phyloP scores from a whole-genome alignment of 164 flowering plant genomes.

The Vitis labrusca region DNA sequence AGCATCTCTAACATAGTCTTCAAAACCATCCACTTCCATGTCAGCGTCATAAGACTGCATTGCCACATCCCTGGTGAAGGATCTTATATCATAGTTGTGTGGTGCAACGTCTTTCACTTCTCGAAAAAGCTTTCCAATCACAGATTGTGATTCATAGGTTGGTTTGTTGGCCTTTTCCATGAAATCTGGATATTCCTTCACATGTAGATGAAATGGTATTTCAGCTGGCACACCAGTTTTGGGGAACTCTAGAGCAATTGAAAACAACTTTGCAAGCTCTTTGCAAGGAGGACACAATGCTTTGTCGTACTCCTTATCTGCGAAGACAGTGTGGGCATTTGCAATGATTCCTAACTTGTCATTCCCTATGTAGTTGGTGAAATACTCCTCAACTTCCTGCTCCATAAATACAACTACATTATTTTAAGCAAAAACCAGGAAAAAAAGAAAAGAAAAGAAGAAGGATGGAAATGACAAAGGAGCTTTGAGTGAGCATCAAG shows the following conservation, averaged over 20 bases:
- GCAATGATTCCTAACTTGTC: slow-evolving; percentile 83
- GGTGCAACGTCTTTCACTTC: slow-evolving; percentile 57
- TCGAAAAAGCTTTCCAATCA: slow-evolving; percentile 72
- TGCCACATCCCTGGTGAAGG: slow-evolving; percentile 66
- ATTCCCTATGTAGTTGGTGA: slow-evolving; percentile 71
- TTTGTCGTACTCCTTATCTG: slow-evolving; percentile 50
- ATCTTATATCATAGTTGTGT: slow-evolving; percentile 9
- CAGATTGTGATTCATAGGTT: slow-evolving; percentile 54
- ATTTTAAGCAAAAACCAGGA: no score
- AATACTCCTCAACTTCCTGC: slow-evolving; percentile 78
- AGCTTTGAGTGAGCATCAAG: no score
- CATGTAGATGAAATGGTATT: slow-evolving; percentile 53
- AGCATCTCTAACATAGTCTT: slow-evolving; percentile 65
- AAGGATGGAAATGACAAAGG: no score
- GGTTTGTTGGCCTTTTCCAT: slow-evolving; percentile 80
- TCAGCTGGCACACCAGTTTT: slow-evolving; percentile 85
- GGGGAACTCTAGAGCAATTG: slow-evolving; percentile 83
- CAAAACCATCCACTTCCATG: slow-evolving; percentile 76
- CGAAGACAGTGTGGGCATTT: slow-evolving; percentile 71
- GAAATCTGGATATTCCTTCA: slow-evolving; percentile 80
- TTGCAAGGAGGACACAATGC: slow-evolving; percentile 55
- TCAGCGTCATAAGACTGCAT: slow-evolving; percentile 55
- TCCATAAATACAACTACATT: slow-evolving; percentile 6
- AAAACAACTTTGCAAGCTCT: slow-evolving; percentile 63
- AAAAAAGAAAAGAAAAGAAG: no score